A percentile compares a stretch with the other conserved stretches of the same genome.
Evolutionary conservation across 768 basidiomycete species (phyloP).

Genomic region (Russula virescens): DNA sequence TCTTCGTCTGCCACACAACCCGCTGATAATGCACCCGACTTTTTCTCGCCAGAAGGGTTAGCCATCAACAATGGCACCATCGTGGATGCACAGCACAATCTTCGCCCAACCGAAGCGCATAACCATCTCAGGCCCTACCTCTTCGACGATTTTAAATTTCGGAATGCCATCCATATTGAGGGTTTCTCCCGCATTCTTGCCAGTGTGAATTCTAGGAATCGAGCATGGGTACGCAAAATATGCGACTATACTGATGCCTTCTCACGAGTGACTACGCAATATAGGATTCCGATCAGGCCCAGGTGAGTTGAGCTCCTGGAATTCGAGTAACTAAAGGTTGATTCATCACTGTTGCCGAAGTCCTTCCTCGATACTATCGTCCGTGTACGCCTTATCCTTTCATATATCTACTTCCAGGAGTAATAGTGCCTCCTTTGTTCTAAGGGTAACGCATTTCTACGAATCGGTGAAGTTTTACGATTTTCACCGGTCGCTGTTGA

Average conservation of each 20-base stretch:
- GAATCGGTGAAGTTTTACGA: slow-evolving; percentile 32
- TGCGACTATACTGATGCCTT: not conserved
- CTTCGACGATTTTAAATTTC: slow-evolving; percentile 26
- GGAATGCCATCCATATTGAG: slow-evolving; percentile 25
- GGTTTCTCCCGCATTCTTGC: slow-evolving; percentile 28
- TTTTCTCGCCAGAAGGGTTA: slow-evolving; percentile 26
- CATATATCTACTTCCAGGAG: not conserved
- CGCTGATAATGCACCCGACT: slow-evolving; percentile 20
- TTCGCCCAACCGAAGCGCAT: slow-evolving; percentile 28
- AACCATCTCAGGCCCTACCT: slow-evolving; percentile 29
- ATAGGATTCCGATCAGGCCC: slow-evolving; percentile 29
- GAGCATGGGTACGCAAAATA: slow-evolving; percentile 25
- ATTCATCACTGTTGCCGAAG: slow-evolving; percentile 16
- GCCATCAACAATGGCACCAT: slow-evolving; percentile 23
- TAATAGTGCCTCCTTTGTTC: not conserved
- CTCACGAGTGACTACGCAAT: not conserved
- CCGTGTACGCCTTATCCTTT: slow-evolving; percentile 20
- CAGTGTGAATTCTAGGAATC: slow-evolving; percentile 27
- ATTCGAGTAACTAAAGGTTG: not conserved
- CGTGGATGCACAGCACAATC: slow-evolving; percentile 9
- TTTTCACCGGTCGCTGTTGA: slow-evolving; percentile 24
- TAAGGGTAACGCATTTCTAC: slow-evolving; percentile 29
- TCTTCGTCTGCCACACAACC: not conserved
- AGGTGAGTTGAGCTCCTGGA: slow-evolving; percentile 23
- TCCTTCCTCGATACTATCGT: slow-evolving; percentile 28